Evolutionary conservation across 2,329 filamentous ascomycete species (phyloP).

Genomic region (Blumeriella jaapii): DNA sequence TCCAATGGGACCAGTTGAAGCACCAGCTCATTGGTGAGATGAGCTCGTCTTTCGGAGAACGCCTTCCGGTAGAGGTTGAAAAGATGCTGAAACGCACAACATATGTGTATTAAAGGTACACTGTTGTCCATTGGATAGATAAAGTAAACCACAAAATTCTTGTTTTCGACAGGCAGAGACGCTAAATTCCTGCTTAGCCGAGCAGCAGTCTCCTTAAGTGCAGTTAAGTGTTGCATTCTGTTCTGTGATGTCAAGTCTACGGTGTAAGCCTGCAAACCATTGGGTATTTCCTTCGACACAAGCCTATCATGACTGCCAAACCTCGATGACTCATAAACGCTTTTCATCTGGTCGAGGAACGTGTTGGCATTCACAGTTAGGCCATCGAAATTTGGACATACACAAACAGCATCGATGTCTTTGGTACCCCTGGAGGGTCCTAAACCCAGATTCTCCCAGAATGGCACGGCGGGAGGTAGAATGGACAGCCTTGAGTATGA

Average conservation of each 20-base stretch:
- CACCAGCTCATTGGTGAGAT: slow-evolving; percentile 52
- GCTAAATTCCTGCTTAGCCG: slow-evolving; percentile 24
- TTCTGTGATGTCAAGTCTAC: slow-evolving; percentile 30
- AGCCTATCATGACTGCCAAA: slow-evolving; percentile 50
- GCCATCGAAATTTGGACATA: slow-evolving; percentile 56
- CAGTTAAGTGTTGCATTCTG: slow-evolving; percentile 18
- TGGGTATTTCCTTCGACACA: slow-evolving; percentile 28
- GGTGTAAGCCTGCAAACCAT: slow-evolving; percentile 22
- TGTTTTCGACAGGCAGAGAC: slow-evolving; percentile 26
- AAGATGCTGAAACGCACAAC: slow-evolving; percentile 60
- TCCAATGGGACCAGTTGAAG: slow-evolving; percentile 64
- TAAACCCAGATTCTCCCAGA: slow-evolving; percentile 74
- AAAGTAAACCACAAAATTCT: slow-evolving; percentile 66
- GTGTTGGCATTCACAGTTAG: slow-evolving; percentile 46
- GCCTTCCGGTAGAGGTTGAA: slow-evolving; percentile 50
- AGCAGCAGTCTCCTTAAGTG: slow-evolving; percentile 22
- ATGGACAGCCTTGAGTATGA: slow-evolving; percentile 60
- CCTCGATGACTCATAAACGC: slow-evolving; percentile 62
- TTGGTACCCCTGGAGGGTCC: slow-evolving; percentile 61
- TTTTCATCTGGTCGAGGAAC: slow-evolving; percentile 58
- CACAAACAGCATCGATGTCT: slow-evolving; percentile 56
- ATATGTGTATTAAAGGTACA: slow-evolving; percentile 55
- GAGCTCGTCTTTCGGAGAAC: slow-evolving; percentile 37
- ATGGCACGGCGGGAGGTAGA: slow-evolving; percentile 60
- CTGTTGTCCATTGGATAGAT: slow-evolving; percentile 56